Conservation (phyloP, 2,329 filamentous ascomycete species). For the Pseudogymnoascus sp. region DNA sequence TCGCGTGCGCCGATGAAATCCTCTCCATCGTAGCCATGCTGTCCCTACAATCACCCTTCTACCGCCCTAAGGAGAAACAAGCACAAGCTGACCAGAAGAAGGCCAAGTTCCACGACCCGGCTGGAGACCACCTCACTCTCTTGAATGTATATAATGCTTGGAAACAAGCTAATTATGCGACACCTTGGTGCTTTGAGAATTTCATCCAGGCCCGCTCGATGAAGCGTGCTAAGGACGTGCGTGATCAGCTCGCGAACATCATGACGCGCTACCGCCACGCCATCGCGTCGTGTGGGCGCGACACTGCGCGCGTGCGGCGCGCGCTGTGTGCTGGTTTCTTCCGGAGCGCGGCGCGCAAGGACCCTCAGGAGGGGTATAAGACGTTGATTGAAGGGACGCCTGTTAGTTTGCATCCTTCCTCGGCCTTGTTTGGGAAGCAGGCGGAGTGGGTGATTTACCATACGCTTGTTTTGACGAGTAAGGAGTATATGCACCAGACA, state of each 20-base stretch:
- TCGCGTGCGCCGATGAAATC: conserved; percentile 87
- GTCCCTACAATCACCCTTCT: conserved; percentile 79
- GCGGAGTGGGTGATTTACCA: conserved; percentile 96
- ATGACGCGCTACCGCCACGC: conserved; percentile 85
- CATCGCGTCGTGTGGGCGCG: conserved; percentile 75
- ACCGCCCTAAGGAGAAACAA: conserved; percentile 95
- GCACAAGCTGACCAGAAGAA: conserved; percentile 96
- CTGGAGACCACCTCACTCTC: conserved; percentile 88
- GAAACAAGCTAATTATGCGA: conserved; percentile 76
- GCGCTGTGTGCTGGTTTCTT: conserved; percentile 93
- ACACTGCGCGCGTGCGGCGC: conserved; percentile 80
- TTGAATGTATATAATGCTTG: conserved; percentile 97
- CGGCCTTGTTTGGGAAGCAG: conserved; percentile 88
- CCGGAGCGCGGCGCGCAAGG: conserved; percentile 88
- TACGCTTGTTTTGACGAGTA: conserved; percentile 81
- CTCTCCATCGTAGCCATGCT: conserved; percentile 94
- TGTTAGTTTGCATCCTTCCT: conserved; percentile 88
- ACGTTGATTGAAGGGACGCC: conserved; percentile 92
- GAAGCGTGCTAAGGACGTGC: conserved; percentile 82
- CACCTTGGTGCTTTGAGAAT: conserved; percentile 94
- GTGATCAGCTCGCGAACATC: conserved; percentile 85
- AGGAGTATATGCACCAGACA: conserved; percentile 97
- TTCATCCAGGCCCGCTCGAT: conserved; percentile 92
- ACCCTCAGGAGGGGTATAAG: conserved; percentile 95
- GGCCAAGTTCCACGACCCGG: conserved; percentile 90